Base-by-base conservation (phyloP, 202 grass and related monocot genomes). In the Dendrocalamus latiflorus region DNA sequence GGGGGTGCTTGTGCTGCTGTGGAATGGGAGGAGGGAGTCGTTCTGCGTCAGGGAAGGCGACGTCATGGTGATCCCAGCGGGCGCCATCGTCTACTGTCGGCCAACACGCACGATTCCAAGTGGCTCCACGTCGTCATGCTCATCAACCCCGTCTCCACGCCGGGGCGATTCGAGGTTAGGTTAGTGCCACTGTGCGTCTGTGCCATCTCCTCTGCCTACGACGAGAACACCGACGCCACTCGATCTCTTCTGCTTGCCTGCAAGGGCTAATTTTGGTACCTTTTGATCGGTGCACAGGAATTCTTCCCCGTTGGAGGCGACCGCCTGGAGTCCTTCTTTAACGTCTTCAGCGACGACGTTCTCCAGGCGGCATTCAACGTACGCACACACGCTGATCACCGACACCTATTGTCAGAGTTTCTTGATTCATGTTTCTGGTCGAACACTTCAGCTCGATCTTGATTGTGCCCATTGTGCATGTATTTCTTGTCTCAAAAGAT, bases 321-420 rank as follows among this genome's bases (percentile, higher is more conserved):
- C 9, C 78, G 60, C 2, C 84, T 81, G 17, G 77, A 91, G 75
- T 96, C 93, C 1, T 93, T 89, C 72, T 89, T 89, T 70, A 65
- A 81, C 47, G 77, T 70, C 24, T 96, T 93, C 61, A 93, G 90
- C 58, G 88, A 93, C 66, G 80, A 89, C 34, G 83, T 91, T 10
- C 58, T 96, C 16, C 82, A 85, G 86, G 93, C 86, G 14, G 76
- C 88, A 26, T 93, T 96, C 72, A 93, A 96, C 72, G 93, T 95
- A 79, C 13, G 68, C 4, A 1, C 20, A 22, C 43, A 20, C 18
- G 9, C 11, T 60, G 4, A 22, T 57, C 36, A 8, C 11, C 6
- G 74, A 30, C 30, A 20, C 42, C 18, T 38, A 74, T 45, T 2
- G 21, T 8, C 9, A 3, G 18, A 53, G 49, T 12, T 72, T 53